Evolutionary conservation across 2,329 filamentous ascomycete genomes (phyloP).

Genomic region (Trichoderma sp.): DNA sequence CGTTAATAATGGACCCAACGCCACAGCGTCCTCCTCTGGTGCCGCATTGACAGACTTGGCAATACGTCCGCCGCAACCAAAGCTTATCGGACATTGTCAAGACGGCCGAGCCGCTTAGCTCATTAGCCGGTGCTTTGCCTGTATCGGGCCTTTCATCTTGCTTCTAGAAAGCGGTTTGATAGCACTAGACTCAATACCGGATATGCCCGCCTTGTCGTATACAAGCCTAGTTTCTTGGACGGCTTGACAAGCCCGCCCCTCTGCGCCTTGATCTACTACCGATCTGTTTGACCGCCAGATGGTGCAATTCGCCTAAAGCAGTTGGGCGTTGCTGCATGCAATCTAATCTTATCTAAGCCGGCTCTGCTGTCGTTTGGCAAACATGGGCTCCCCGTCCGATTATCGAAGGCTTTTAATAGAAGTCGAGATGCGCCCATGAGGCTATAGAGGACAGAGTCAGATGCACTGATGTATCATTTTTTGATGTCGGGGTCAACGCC

Average conservation of each 20-base stretch:
- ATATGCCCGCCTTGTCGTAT: not conserved
- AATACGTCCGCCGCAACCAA: not conserved
- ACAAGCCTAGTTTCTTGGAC: not conserved
- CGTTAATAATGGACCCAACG: not conserved
- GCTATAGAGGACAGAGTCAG: not conserved
- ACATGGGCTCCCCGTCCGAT: not conserved
- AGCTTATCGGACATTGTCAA: not conserved
- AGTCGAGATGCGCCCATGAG: not conserved
- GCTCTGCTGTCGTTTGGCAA: not conserved
- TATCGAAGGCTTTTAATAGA: not conserved
- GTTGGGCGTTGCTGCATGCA: not conserved
- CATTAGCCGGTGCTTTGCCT: not conserved
- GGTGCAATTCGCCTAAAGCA: not conserved
- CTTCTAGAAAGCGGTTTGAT: not conserved
- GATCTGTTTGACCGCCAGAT: not conserved
- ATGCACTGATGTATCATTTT: not conserved
- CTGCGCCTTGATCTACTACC: not conserved
- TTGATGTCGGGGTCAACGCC: not conserved
- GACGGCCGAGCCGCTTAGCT: not conserved
- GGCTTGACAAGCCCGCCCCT: not conserved
- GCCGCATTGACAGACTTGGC: not conserved
- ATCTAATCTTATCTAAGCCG: not conserved
- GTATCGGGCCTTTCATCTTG: not conserved
- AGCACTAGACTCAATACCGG: not conserved
- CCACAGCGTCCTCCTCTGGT: not conserved